A percentile compares a stretch with the other conserved stretches of the same genome.
phyloP scores from a whole-genome alignment of 2,329 filamentous ascomycete genomes.

The Colletotrichum somersetense region DNA sequence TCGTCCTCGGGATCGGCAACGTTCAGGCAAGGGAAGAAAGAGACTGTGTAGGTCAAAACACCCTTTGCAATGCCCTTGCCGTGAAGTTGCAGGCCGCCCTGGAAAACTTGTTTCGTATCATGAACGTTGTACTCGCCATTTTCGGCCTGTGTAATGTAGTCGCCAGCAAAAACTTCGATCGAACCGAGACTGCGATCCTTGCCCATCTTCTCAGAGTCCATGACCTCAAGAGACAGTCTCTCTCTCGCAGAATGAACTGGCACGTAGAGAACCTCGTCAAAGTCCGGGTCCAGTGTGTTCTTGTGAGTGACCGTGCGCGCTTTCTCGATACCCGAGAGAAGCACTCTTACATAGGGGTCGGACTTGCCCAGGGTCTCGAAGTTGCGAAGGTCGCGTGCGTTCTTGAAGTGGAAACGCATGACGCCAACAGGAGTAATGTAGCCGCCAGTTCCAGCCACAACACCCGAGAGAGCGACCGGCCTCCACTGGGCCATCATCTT shows the following conservation, averaged over 20 bases:
- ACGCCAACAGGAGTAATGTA: constrained; percentile 96
- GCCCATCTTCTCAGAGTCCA: constrained; percentile 94
- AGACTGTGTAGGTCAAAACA: constrained; percentile 81
- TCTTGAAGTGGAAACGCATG: constrained; percentile 92
- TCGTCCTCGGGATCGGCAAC: constrained; percentile 92
- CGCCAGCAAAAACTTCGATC: constrained; percentile 80
- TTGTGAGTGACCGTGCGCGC: constrained; percentile 94
- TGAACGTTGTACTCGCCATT: constrained; percentile 84
- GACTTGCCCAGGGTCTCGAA: constrained; percentile 97
- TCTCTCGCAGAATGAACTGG: constrained; percentile 89
- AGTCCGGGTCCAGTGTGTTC: constrained; percentile 95
- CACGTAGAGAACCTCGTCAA: constrained; percentile 95
- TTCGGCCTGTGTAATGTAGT: constrained; percentile 84
- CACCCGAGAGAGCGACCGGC: constrained; percentile 87
- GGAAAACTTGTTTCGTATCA: constrained; percentile 77
- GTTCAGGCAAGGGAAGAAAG: constrained; percentile 92
- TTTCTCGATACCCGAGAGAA: constrained; percentile 91
- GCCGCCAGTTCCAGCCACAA: constrained; percentile 81
- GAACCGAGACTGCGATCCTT: constrained; percentile 90
- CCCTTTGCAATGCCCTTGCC: constrained; percentile 83
- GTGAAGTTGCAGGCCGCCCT: constrained; percentile 79
- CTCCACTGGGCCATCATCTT: constrained; percentile 97
- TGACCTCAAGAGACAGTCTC: constrained; percentile 89
- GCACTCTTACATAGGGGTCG: constrained; percentile 90
- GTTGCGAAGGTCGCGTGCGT: constrained; percentile 86